Base-by-base conservation (phyloP, 2,329 filamentous ascomycete species). In the Podosphaera leucotricha region DNA sequence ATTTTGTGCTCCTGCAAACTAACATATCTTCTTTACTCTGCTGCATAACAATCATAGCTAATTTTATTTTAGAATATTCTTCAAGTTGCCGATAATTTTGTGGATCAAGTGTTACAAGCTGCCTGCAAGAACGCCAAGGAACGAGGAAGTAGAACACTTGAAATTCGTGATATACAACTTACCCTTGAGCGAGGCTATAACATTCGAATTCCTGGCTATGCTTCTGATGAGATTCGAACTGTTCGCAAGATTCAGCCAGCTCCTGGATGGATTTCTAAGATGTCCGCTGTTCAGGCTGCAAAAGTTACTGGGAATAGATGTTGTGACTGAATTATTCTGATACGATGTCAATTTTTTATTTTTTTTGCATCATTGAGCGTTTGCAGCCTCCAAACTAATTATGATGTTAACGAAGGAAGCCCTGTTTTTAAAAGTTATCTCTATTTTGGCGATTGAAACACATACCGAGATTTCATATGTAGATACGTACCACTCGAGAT, bases 51-150 rank as follows among this genome's bases (percentile, higher is more conserved):
- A n/a, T n/a, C n/a, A n/a, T n/a, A 35, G 43, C 49, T 52, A 44
- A 50, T 28, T 5, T n/a, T 41, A 38, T 43, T 13, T 20, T 53
- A 92, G 83, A 83, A 81, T 43, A 77, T 95, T 44, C 75, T 95
- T 41, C 77, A 76, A 56, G 75, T 94, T 54, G 86, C 87, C 16
- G 90, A 98, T 58, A 82, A 87, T 49, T 98, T 98, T 55, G 79
- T 98, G 47, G 90, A 98, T 61, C 82, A 80, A 52, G 80, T 98
- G 36, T 75, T 94, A 41, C 77, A 83, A 54, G 71, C 76, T 13
- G 85, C 90, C 15, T 95, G 87, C 64, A 79, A 81, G 54, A 78
- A 94, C 47, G 84, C 87, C 52, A 95, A 95, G 64, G 77, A 94
- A 51, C 83, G 90, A 43, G 82, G 85, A 6, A 87, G 82, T 36